Base-by-base conservation (phyloP, 2,329 filamentous ascomycete genomes). In the Trichoderma aggressivum region DNA sequence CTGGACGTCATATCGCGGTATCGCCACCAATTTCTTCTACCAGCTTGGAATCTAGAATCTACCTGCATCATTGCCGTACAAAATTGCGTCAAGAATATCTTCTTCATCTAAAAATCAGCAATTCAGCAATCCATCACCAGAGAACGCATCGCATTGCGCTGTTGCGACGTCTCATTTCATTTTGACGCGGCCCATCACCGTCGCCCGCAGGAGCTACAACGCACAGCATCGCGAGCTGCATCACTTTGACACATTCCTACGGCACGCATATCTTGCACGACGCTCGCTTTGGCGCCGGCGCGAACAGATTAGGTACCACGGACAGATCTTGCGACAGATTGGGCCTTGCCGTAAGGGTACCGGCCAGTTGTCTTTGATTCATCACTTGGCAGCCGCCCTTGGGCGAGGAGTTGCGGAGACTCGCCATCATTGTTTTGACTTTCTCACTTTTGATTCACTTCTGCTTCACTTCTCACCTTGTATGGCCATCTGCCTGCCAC, bases 371-470 rank as follows among this genome's bases (percentile, higher is more conserved):
- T 70, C 53, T 64, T 62, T 47, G 56, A 67, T 21, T 55, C 43
- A 66, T 59, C 28, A 58, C 61, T 53, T 63, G 30, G 21, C 58
- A 62, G 59, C 66, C 47, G 47, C 59, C 66, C 55, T 63, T 70
- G 14, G 50, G 47, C 60, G 67, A 70, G 47, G 16, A 24, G 67
- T 62, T 55, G 67, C 26, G 12, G 59, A 63, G 68, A 59, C 34
- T 61, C 14, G 39, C 53, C 65, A 60, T 53, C 62, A 53, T 24
- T 55, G 30, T 55, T 50, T 71, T 39, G 36, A 43, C 30, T 47
- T 24, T 28, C 8, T 73, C 73, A 73, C 53, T 64, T 72, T 69
- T 69, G 69, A 69, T 69, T 75, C 74, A 75, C 72, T 61, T 73
- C 70, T 61, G 58, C 63, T 39, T 74, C 73, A 75, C 71, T 53